A percentile compares a stretch with the other conserved stretches of the same genome.
Evolutionary conservation across 352 stramenopile genomes (phyloP).

Genomic region (Pythium sukuiense): DNA sequence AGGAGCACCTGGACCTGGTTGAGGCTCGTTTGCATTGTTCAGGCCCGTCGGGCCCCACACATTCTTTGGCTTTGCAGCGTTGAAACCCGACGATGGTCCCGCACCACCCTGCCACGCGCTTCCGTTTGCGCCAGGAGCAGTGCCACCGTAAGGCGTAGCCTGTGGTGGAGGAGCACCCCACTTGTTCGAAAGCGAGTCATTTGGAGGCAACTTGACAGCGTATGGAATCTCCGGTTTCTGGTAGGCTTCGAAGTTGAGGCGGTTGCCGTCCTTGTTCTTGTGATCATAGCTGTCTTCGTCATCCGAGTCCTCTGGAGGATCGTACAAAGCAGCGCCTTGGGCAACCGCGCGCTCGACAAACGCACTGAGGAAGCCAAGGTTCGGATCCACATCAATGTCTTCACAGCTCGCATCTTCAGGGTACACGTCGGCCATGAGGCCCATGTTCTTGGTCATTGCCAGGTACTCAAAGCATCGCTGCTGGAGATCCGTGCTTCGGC

Average conservation of each 20-base stretch:
- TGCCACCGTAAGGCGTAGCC: conserved; percentile 24
- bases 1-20: conserved; percentile 7
- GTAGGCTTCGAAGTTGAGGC: conserved; percentile 88
- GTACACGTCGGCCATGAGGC: conserved; percentile 90
- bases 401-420: conserved; percentile 97
- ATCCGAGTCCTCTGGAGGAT: conserved; percentile 94
- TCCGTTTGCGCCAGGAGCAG: conserved; percentile 26
- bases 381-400: conserved; percentile 95
- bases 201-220: conserved; percentile 65
- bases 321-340: conserved; percentile 93
- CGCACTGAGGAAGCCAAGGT: conserved; percentile 94
- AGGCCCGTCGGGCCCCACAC: conserved; percentile 84
- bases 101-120: conserved; percentile 36
- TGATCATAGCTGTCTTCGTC: conserved; percentile 91
- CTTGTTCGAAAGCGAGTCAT: conserved; percentile 62
- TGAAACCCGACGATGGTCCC: conserved; percentile 42
- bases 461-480: conserved; percentile 99
- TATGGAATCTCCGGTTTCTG: conserved; percentile 91
- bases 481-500: conserved; percentile 95
- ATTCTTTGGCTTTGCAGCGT: conserved; percentile 69
- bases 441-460: conserved; percentile 90
- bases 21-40: conserved; percentile 35
- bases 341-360: conserved; percentile 93
- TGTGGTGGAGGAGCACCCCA: conserved; percentile 43
- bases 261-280: conserved; percentile 57